Evolutionary conservation across 1,139 yeast genomes (phyloP).

Genomic region (Suhomyces atakaporum): DNA sequence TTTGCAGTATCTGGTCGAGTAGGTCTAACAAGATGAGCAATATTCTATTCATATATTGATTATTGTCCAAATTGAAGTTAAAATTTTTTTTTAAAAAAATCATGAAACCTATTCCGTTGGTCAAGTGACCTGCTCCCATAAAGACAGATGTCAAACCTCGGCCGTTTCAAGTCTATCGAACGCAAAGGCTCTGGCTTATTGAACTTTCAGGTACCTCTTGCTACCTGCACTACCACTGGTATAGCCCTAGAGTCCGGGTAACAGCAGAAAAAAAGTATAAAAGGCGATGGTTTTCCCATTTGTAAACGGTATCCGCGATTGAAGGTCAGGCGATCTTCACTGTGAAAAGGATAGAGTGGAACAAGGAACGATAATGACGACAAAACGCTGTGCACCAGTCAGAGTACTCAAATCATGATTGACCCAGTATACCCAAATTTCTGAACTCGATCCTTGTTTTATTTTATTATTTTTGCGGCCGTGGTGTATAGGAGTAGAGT

Average conservation of each 20-base stretch:
- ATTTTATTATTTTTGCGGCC: slow-evolving; percentile 11
- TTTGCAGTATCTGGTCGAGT: too few species aligned
- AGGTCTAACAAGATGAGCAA: too few species aligned
- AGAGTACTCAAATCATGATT: slow-evolving; percentile 49
- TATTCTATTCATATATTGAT: too few species aligned
- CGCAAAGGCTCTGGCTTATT: too few species aligned
- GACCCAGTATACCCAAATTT: slow-evolving; percentile 53
- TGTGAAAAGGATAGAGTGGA: slow-evolving; percentile 13
- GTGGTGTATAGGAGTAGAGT: background rate
- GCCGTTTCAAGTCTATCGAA: too few species aligned
- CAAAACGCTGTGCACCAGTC: slow-evolving; percentile 58
- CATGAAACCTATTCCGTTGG: too few species aligned
- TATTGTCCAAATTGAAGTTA: too few species aligned
- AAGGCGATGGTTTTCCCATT: slow-evolving; percentile 5
- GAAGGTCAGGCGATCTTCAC: slow-evolving; percentile 20
- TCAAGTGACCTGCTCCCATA: too few species aligned
- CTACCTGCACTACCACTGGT: too few species aligned
- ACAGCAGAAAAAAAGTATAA: slow-evolving; percentile 4
- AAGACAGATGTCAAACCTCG: too few species aligned
- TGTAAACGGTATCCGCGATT: background rate
- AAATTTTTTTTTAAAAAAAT: too few species aligned
- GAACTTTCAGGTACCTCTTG: too few species aligned
- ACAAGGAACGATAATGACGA: slow-evolving; percentile 31
- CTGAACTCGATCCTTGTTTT: slow-evolving; percentile 27
- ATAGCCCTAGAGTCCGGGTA: background rate